Base-by-base conservation (phyloP, 1,139 yeast species). In the Pichia norvegensis region DNA sequence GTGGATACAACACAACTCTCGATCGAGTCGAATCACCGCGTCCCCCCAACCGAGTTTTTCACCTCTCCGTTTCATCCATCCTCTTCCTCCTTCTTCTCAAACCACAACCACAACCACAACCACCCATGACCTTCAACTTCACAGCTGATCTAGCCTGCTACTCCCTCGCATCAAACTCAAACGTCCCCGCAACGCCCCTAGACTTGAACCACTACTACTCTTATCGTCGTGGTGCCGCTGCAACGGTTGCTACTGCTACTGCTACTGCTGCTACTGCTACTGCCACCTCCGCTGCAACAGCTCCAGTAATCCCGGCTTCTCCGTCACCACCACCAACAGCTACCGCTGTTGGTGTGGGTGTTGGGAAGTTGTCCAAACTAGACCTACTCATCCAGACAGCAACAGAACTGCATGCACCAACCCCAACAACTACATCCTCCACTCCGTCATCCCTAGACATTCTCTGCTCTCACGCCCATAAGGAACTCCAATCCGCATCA, bases 321-420 rank as follows among this genome's bases (percentile, higher is more conserved):
- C 41, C 21, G 21, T 20, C 23, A 20, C 23, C 31, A 27, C 31
- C 31, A 2, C 31, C 29, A 27, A 9, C 29, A 27, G 27, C 27
- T 23, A 23, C 27, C 10, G 27, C 27, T 23, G 27, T 11, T 11
- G 27, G n/a, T n/a, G n/a, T n/a, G n/a, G n/a, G n/a, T n/a, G n/a
- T n/a, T n/a, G n/a, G n/a, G n/a, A 19, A 37, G 25, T 52, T 51
- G n/a, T 49, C 62, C 6, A 60, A 59, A 41, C 33, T 60, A 13
- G 64, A 60, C 35, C 43, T 60, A 8, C 48, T 60, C 11, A 58
- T 60, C 40, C 62, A 60, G 33, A 60, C 64, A 4, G 64, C 64
- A 1, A 54, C 35, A 1, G 20, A 16, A 8, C 35, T 36, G 25
- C 38, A 36, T 35, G 41, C 29, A 23, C 11, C 20, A 31, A 6